Evolutionary conservation across 352 stramenopile genomes (phyloP).

Genomic region (Globisporangium heterothallicum): DNA sequence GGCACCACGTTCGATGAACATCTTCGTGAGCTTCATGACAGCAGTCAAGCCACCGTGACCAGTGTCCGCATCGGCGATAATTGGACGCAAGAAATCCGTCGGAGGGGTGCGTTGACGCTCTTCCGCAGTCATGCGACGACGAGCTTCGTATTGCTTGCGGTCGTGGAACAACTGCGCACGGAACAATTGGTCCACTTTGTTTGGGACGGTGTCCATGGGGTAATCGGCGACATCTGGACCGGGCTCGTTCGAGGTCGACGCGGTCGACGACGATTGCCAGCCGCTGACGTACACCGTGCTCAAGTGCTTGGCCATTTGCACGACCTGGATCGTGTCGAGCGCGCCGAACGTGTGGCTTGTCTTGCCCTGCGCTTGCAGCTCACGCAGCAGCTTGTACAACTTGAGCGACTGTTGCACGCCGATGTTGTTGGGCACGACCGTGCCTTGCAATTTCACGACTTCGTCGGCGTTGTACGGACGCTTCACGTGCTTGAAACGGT

Average conservation of each 20-base stretch:
- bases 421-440: constrained; percentile 41
- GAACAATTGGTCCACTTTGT: constrained; percentile 98
- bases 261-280: constrained; percentile 96
- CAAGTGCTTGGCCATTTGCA: constrained; percentile 93
- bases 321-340: constrained; percentile 94
- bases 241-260: constrained; percentile 94
- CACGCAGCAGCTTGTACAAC: constrained; percentile 84
- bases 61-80: constrained; percentile 97
- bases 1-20: constrained; percentile 97
- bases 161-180: constrained; percentile 96
- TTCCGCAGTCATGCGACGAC: constrained; percentile 72
- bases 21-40: constrained; percentile 98
- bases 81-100: constrained; percentile 95
- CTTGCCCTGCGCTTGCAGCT: constrained; percentile 72
- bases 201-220: constrained; percentile 97
- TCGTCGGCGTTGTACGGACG: constrained; percentile 74
- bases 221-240: constrained; percentile 97
- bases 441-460: constrained; percentile 86
- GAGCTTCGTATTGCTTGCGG: constrained; percentile 94
- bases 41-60: constrained; percentile 94
- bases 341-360: constrained; percentile 86
- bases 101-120: constrained; percentile 70
- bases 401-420: constrained; percentile 63
- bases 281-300: constrained; percentile 96
- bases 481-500: constrained; percentile 77